Conservation (phyloP, 176 grass and related monocot genomes). For the Dactylis glomerata region DNA sequence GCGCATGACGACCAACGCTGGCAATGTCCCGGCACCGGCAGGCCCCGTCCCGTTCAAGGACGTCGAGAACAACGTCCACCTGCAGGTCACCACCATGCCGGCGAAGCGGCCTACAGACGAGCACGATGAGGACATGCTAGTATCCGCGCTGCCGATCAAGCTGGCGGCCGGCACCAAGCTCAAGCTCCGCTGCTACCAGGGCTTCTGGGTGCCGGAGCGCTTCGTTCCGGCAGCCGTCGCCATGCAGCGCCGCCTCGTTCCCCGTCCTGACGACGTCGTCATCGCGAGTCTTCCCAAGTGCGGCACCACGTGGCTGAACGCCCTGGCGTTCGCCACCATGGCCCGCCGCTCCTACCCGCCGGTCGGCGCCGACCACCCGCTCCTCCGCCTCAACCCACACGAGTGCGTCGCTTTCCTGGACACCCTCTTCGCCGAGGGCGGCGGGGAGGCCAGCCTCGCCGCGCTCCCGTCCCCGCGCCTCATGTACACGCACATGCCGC, state of each 20-base stretch:
- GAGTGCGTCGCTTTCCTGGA: not conserved
- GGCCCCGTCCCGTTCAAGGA: constrained; percentile 29
- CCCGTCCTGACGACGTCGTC: constrained; percentile 29
- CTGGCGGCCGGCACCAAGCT: not conserved
- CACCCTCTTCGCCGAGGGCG: not conserved
- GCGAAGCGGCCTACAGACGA: not conserved
- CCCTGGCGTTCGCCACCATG: constrained; percentile 28
- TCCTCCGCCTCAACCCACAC: constrained; percentile 26
- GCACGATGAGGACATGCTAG: constrained; percentile 5
- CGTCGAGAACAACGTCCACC: not conserved
- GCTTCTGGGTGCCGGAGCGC: not conserved
- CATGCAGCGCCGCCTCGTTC: not conserved
- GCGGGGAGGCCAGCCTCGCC: not conserved
- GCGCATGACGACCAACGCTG: not conserved
- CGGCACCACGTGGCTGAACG: constrained; percentile 33
- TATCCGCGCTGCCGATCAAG: constrained; percentile 20
- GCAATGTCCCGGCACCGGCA: not conserved
- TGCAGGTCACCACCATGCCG: not conserved
- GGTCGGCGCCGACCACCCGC: not conserved
- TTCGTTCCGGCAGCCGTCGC: not conserved
- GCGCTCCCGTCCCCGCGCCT: constrained; percentile 23
- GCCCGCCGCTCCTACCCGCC: not conserved
- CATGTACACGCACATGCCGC: constrained; percentile 7
- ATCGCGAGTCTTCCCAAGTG: constrained; percentile 45
- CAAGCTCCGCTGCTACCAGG: not conserved